Base-by-base conservation (phyloP, 2,329 filamentous ascomycete genomes). In the Fusarium coffeatum region DNA sequence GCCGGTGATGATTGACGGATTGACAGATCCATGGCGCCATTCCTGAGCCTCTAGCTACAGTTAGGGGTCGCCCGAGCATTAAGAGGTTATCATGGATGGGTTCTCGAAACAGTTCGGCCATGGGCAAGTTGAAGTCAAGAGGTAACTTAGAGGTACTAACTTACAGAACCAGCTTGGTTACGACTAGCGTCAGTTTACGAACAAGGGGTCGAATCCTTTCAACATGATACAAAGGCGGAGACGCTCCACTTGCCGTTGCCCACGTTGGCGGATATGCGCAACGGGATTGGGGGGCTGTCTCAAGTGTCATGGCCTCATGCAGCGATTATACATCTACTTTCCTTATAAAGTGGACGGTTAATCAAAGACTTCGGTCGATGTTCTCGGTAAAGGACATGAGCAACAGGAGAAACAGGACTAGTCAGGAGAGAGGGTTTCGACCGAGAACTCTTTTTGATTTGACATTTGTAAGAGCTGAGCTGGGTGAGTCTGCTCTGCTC, bases 181-280 rank as follows among this genome's bases (percentile, higher is more conserved):
- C 16, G 27, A 49, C 60, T 69, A 70, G 55, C 54, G 56, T 20
- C n/a, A 43, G 55, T 55, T 50, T 28, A 34, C 18, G 40, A 27
- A 25, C 23, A 55, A 61, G 27, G 62, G 64, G 23, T 7, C 12
- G 16, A 49, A 49, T 43, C 48, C 55, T 48, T 61, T 55, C 37
- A 55, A 40, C 37, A 41, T 48, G 47, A 40, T 58, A 58, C 20
- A 57, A 66, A 56, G 67, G 37, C 46, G 62, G 60, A 59, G 60
- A 41, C 59, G 12, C 53, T 62, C 69, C 68, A 72, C 68, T 63
- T 72, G 43, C 68, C 61, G 61, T 37, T 30, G 57, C 54, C 54
- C 69, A 71, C 69, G 68, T 71, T 71, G 68, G 34, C 41, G 23
- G 43, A 66, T 59, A 22, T 62, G 42, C 51, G 68, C 68, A 55